phyloP scores from a whole-genome alignment of 192 early-diverging fungal genomes.

The Entophlyctis luteolus region DNA sequence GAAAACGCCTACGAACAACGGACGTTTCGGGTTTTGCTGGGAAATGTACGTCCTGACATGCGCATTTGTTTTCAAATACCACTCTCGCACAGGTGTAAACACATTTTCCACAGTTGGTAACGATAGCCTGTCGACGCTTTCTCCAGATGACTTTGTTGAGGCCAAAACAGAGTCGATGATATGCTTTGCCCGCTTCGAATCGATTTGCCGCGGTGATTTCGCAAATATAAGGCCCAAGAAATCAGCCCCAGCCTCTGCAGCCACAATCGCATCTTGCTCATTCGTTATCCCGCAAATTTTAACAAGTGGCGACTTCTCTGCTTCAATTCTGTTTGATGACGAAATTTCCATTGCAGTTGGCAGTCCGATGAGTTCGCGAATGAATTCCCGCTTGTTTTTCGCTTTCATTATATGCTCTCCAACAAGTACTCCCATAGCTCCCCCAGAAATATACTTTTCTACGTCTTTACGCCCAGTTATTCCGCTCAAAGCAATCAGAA shows the following conservation, averaged over 20 bases:
- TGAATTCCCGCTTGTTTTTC: conserved; percentile 68
- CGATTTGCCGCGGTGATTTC: conserved; percentile 71
- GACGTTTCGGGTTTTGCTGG: conserved; percentile 39
- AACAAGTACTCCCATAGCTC: conserved; percentile 79
- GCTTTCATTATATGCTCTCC: conserved; percentile 94
- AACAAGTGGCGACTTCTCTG: conserved; percentile 37
- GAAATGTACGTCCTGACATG: not conserved
- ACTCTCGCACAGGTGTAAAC: not conserved
- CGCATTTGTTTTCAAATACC: not conserved
- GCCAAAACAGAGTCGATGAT: conserved; percentile 66
- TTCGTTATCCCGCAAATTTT: conserved; percentile 93
- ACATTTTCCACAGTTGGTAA: not conserved
- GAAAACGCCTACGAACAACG: conserved; percentile 92
- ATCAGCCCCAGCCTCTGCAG: conserved; percentile 76
- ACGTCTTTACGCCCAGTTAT: conserved; percentile 78
- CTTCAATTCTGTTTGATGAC: not conserved
- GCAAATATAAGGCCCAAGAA: conserved; percentile 96
- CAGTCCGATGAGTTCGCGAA: conserved; percentile 61
- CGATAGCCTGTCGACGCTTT: not conserved
- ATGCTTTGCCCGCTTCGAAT: conserved; percentile 54
- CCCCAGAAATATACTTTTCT: conserved; percentile 68
- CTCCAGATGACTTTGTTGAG: not conserved
- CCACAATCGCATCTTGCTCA: conserved; percentile 73
- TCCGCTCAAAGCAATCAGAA: conserved; percentile 87
- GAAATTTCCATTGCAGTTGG: conserved; percentile 17